These are phyloP conservation scores for Oxyria digyna DNA, from an alignment of 148 eudicot genomes.

Conservation along the genomic window DNA sequence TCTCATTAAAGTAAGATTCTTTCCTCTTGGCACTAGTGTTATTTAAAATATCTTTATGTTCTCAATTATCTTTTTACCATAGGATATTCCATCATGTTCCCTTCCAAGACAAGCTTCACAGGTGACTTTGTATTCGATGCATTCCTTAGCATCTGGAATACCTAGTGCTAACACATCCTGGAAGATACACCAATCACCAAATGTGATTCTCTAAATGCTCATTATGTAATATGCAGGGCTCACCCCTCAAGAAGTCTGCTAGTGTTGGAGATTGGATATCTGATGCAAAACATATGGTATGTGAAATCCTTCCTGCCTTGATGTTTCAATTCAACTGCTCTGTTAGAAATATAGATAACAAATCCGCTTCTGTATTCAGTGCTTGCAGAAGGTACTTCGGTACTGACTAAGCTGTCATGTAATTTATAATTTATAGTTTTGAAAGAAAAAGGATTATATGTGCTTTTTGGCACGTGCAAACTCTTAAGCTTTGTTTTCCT, in stretches of 20 bases:
- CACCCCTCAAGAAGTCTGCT: slow-evolving; percentile 76
- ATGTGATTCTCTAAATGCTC: slow-evolving; percentile 17
- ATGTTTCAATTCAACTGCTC: neutral
- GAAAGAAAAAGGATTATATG: neutral
- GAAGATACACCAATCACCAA: neutral
- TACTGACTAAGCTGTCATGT: neutral
- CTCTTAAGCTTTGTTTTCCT: neutral
- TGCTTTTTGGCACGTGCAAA: neutral
- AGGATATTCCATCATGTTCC: slow-evolving; percentile 65
- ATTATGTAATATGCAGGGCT: slow-evolving; percentile 40
- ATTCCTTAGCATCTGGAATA: neutral
- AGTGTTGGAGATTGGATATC: slow-evolving; percentile 86
- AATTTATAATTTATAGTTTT: neutral
- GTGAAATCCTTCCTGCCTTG: slow-evolving; percentile 12
- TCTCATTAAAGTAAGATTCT: slow-evolving; percentile 61
- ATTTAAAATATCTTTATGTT: neutral
- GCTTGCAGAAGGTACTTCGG: neutral
- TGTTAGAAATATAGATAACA: neutral
- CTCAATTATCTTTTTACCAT: slow-evolving; percentile 8
- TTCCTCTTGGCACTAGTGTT: neutral
- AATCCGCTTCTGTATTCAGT: neutral
- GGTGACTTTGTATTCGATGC: slow-evolving; percentile 16
- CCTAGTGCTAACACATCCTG: neutral
- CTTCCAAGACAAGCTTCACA: slow-evolving; percentile 46
- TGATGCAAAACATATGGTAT: slow-evolving; percentile 67